Conservation (phyloP, 176 grass and related monocot species). For the Oryza meridionalis region DNA sequence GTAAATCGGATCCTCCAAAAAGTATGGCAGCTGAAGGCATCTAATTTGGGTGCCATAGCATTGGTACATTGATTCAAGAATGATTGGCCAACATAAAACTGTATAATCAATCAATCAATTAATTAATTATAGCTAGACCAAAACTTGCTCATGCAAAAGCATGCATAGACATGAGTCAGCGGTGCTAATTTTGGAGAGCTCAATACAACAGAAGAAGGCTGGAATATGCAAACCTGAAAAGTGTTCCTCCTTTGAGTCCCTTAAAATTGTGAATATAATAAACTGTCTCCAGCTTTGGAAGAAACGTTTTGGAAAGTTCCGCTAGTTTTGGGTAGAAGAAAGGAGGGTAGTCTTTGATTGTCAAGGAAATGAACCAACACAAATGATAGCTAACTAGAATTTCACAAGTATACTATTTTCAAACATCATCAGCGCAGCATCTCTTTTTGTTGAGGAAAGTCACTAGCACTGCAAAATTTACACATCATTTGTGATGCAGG, state of each 20-base stretch:
- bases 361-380: slow-evolving; percentile 47
- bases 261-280: slow-evolving; percentile 99
- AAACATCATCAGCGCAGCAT: not conserved
- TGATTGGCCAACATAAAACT: not conserved
- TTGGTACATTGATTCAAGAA: not conserved
- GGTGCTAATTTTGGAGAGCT: not conserved
- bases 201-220: not conserved
- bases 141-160: not conserved
- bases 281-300: slow-evolving; percentile 90
- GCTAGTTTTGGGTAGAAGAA: slow-evolving; percentile 98
- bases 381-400: slow-evolving; percentile 12
- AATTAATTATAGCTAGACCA: slow-evolving; percentile 2
- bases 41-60: too few species aligned
- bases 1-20: too few species aligned
- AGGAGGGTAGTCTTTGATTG: slow-evolving; percentile 80
- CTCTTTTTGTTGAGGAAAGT: not conserved
- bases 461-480: not conserved
- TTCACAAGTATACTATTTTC: slow-evolving; percentile 22
- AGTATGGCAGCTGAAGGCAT: too few species aligned
- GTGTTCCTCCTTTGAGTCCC: slow-evolving; percentile 77
- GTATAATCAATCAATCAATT: not conserved
- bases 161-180: not conserved
- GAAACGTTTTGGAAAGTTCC: slow-evolving; percentile 74
- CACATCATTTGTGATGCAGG: too few species aligned
- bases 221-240: slow-evolving; percentile 70